phyloP scores from a whole-genome alignment of 345 rosid species.

The Punica granatum region DNA sequence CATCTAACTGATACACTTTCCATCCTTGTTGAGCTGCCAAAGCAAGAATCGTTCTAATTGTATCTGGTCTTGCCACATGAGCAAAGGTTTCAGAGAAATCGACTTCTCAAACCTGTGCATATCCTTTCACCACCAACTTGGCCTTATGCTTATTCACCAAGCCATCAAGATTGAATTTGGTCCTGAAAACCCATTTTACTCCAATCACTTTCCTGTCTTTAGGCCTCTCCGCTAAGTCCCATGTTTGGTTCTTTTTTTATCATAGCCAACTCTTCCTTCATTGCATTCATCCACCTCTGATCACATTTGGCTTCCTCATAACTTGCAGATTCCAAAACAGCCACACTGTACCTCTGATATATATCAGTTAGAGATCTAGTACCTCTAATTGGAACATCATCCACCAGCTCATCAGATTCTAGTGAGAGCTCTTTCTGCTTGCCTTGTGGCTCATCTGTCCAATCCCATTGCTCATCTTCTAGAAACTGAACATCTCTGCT shows the following conservation, averaged over 20 bases:
- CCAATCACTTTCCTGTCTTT: too few species aligned
- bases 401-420: background rate
- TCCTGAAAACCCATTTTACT: background rate
- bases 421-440: background rate
- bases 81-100: slow-evolving; percentile 6
- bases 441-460: background rate
- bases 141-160: background rate
- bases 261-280: too few species aligned
- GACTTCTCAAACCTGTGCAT: background rate
- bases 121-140: too few species aligned
- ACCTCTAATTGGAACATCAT: background rate
- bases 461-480: background rate
- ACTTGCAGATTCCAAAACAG: background rate
- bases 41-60: background rate
- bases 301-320: slow-evolving; percentile 3
- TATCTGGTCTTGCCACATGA: background rate
- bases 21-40: background rate
- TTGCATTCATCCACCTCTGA: too few species aligned
- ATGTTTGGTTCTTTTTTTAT: slow-evolving; percentile 8
- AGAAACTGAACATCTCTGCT: too few species aligned
- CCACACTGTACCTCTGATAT: slow-evolving; percentile 8
- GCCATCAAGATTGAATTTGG: background rate
- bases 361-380: background rate
- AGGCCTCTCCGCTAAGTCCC: background rate
- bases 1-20: background rate